These are phyloP conservation scores for Nitzschia inconspicua DNA, from an alignment of 108 stramenopile genomes.

Conservation along the genomic window DNA sequence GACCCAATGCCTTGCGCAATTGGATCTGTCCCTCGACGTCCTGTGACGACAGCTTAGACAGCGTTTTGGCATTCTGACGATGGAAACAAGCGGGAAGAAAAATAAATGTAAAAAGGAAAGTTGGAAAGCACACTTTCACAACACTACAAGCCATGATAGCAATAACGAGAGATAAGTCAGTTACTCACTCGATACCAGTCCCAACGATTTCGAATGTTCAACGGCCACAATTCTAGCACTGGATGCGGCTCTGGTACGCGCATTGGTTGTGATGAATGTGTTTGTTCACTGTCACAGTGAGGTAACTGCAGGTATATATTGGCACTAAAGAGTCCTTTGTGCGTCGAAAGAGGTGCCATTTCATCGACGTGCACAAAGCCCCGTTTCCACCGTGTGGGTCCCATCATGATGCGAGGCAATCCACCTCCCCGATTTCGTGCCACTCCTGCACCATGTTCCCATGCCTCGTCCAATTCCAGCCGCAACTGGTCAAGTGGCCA, in stretches of 20 bases:
- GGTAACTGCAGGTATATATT: constrained; percentile 90
- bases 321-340: constrained; percentile 83
- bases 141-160: not conserved
- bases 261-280: no score
- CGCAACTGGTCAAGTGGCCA: constrained; percentile 84
- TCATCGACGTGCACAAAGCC: constrained; percentile 94
- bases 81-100: not conserved
- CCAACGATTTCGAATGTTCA: constrained; percentile 62
- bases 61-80: constrained; percentile 55
- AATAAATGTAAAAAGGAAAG: not conserved
- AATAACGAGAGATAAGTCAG: not conserved
- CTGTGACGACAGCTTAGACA: constrained; percentile 70
- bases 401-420: constrained; percentile 87
- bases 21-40: constrained; percentile 67
- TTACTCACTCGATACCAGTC: constrained; percentile 75
- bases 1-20: constrained; percentile 51
- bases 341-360: constrained; percentile 60
- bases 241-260: constrained; percentile 11
- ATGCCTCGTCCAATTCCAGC: constrained; percentile 75
- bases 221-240: constrained; percentile 71
- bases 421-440: constrained; percentile 65
- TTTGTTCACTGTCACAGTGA: not conserved
- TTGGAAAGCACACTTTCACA: not conserved
- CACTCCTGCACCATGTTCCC: constrained; percentile 69
- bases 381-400: constrained; percentile 86